phyloP scores from a whole-genome alignment of 805 yeast genomes.

The Blastobotrys terrestris region DNA sequence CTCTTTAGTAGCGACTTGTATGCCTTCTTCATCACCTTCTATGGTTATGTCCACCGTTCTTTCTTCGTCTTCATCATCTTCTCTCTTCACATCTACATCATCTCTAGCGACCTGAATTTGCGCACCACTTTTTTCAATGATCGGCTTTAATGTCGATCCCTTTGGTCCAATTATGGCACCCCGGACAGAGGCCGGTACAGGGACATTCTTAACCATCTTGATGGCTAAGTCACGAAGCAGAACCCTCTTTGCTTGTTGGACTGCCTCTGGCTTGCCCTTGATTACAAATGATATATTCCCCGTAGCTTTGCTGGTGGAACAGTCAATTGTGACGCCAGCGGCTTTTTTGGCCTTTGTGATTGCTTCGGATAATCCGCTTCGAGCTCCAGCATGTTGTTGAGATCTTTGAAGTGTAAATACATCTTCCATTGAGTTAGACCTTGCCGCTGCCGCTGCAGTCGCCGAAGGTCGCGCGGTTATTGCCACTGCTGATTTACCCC shows the following conservation, averaged over 20 bases:
- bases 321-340: constrained; percentile 66
- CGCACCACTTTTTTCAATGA: constrained; percentile 59
- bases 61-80: constrained; percentile 54
- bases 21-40: constrained; percentile 83
- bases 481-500: constrained; percentile 7
- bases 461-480: constrained; percentile 11
- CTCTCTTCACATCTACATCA: constrained; percentile 23
- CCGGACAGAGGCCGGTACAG: constrained; percentile 71
- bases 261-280: constrained; percentile 64
- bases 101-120: constrained; percentile 55
- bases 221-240: constrained; percentile 70
- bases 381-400: constrained; percentile 55
- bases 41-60: constrained; percentile 55
- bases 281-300: constrained; percentile 78
- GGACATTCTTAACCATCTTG: constrained; percentile 55
- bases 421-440: constrained; percentile 63
- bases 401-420: constrained; percentile 69
- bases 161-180: constrained; percentile 80
- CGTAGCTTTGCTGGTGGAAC: constrained; percentile 69
- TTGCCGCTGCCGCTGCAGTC: constrained; percentile 35
- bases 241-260: constrained; percentile 65
- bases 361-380: constrained; percentile 63
- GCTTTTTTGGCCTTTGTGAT: constrained; percentile 54
- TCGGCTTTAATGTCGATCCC: constrained; percentile 77
- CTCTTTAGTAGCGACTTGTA: constrained; percentile 61